A percentile compares a stretch with the other conserved stretches of the same genome.
Evolutionary conservation across 139 green algal species (phyloP).

Genomic region (Trebouxia sp.): DNA sequence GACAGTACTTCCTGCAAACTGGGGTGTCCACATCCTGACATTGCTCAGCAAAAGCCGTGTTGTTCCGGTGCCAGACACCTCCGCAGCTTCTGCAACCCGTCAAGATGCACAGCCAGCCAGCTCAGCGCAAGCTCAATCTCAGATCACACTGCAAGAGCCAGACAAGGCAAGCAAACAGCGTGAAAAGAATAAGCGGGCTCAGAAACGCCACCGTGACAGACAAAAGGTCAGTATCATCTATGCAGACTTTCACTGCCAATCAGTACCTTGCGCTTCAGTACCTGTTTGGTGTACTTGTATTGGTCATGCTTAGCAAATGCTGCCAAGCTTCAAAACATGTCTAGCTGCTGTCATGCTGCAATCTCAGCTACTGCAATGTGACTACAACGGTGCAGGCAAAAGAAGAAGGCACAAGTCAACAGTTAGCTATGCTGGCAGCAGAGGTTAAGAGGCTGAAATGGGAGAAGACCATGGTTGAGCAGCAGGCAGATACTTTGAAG

Average conservation of each 20-base stretch:
- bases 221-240: background rate
- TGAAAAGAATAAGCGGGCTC: slow-evolving; percentile 14
- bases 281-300: no score
- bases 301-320: no score
- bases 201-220: background rate
- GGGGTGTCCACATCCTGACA: background rate
- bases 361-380: background rate
- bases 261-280: no score
- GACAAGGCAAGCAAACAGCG: background rate
- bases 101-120: background rate
- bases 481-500: background rate
- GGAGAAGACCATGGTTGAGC: background rate
- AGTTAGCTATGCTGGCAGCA: background rate
- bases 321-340: background rate
- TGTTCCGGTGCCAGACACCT: background rate
- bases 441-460: background rate
- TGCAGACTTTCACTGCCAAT: background rate
- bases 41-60: background rate
- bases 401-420: background rate
- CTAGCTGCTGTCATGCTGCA: background rate
- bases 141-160: background rate
- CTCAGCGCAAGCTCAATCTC: background rate
- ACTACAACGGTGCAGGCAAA: slow-evolving; percentile 17
- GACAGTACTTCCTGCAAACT: background rate
- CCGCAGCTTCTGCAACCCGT: background rate